Evolutionary conservation across 2,329 filamentous ascomycete genomes (phyloP), one percentile per base, ranked within the genome.

Genomic region (Colletotrichum scovillei): DNA sequence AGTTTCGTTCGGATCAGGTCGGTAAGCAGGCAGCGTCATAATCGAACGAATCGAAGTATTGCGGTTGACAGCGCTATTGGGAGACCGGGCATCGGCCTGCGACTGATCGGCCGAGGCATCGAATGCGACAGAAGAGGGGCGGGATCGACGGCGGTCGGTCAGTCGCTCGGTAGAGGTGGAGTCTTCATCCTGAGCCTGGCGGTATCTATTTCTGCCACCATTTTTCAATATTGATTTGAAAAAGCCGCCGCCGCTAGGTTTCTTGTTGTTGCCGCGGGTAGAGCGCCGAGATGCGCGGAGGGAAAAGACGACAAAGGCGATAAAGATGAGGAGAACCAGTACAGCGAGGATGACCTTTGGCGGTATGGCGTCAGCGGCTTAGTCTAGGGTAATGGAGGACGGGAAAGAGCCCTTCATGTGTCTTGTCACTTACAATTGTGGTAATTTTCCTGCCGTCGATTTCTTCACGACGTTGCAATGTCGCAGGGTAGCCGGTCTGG

Each of bases 11-110:
- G 95, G 91, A 32, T 90, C 91, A 19, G 88, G 89, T 3, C 93
- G 92, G 81, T 99, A 99, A 0, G 94, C 90, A 0, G 97, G 97
- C 3, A 99, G 85, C 0, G 97, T 98, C 89, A 98, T 97, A 69
- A 98, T 92, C n/a, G 95, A 97, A 68, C 96, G 92, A 58, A 98
- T 88, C 9, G 94, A 97, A 1, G 94, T 95, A 78, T 96, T 93
- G 38, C 96, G 90, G 80, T 96, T 94, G 14, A 98, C 90, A 1
- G 81, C 83, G 46, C 81, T 67, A 76, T 79, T 76, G 70, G 78
- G 75, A 30, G 76, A 77, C n/a, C 75, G 74, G 35, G 70, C 46
- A 53, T 74, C 69, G 53, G 72, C 70, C 22, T 77, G 76, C 26
- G 77, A 28, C 24, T 75, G 32, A 69, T 78, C 77, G 53, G 73